phyloP scores from a whole-genome alignment of 2,329 filamentous ascomycete genomes.

The Pseudocercospora fijiensis region DNA sequence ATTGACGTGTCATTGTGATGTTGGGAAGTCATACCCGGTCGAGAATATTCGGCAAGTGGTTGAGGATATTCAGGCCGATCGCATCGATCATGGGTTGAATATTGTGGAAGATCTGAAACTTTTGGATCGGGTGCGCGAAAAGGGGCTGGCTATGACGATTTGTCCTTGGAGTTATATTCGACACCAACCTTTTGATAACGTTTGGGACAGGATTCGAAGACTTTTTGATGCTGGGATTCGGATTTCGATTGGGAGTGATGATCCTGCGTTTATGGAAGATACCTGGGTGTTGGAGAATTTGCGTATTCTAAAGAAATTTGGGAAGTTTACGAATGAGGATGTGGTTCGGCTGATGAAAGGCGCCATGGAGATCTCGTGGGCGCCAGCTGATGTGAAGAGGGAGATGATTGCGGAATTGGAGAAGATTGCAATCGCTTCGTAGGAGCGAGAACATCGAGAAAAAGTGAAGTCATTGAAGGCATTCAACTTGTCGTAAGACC shows the following conservation, averaged over 20 bases:
- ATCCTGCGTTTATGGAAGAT: background rate
- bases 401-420: background rate
- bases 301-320: background rate
- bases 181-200: background rate
- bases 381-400: background rate
- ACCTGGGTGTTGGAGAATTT: background rate
- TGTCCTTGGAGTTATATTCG: conserved; percentile 3
- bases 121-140: background rate
- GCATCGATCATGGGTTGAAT: background rate
- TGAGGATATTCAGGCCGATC: background rate
- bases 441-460: background rate
- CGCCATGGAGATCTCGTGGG: background rate
- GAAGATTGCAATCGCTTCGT: background rate
- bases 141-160: background rate
- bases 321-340: background rate
- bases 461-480: background rate
- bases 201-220: background rate
- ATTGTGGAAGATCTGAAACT: background rate
- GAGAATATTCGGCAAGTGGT: background rate
- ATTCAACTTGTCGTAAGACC: background rate
- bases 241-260: background rate
- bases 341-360: background rate
- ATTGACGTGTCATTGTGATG: background rate
- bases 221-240: background rate
- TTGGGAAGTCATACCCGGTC: background rate